Percentiles rank a stretch among this genome's conserved stretches.
Conservation (phyloP, 768 basidiomycete species). For the Tylopilus balloui region DNA sequence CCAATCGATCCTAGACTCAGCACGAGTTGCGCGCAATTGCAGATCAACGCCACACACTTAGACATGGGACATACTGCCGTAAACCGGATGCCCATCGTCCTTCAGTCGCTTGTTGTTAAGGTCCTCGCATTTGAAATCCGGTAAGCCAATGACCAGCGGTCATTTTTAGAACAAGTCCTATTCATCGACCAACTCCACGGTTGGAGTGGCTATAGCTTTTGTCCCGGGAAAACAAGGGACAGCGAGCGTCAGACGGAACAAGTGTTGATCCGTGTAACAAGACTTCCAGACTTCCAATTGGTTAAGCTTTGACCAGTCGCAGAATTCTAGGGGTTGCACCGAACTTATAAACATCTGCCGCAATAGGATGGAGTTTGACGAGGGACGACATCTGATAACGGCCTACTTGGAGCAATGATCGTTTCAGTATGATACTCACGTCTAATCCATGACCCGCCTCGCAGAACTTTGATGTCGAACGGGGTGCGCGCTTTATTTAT, state of each 20-base stretch:
- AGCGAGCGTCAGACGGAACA: constrained; percentile 2
- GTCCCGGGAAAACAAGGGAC: neutral
- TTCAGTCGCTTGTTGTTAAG: neutral
- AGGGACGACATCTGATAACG: neutral
- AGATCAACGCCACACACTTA: constrained; percentile 3
- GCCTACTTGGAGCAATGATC: neutral
- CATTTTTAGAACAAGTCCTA: too few species aligned
- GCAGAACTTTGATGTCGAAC: neutral
- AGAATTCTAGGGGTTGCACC: neutral
- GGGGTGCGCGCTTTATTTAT: neutral
- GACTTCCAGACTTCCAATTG: neutral
- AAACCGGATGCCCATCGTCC: neutral
- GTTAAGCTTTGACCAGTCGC: neutral
- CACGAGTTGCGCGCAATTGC: neutral
- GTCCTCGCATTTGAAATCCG: constrained; percentile 14
- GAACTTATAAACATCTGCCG: neutral
- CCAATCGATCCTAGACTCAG: neutral
- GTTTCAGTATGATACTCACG: constrained; percentile 8
- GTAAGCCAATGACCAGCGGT: neutral
- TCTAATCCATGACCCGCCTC: neutral
- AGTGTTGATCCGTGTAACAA: neutral
- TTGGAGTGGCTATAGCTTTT: neutral
- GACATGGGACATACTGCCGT: neutral
- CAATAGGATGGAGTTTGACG: neutral
- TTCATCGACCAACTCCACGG: too few species aligned